Percentiles rank a stretch among this genome's conserved stretches.
Evolutionary conservation across 306 rosid species (phyloP).

Genomic region (Dryas alaskensis): DNA sequence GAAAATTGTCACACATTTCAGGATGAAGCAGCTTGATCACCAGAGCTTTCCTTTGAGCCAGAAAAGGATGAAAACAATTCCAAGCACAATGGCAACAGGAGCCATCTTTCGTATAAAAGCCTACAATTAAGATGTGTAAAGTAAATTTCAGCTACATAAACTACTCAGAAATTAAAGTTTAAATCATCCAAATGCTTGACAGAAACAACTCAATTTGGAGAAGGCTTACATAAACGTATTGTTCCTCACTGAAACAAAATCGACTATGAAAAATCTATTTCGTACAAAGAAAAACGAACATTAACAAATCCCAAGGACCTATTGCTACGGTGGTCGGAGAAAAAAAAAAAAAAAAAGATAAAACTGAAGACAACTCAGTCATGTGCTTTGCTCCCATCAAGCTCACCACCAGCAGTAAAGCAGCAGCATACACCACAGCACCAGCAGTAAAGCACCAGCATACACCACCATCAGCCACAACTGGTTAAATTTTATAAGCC

Average conservation of each 20-base stretch:
- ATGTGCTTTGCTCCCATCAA: conserved; percentile 4
- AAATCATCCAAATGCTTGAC: neutral
- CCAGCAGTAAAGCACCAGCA: conserved; percentile 4
- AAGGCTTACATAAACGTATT: neutral
- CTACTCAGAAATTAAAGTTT: neutral
- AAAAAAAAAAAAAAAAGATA: too few species aligned
- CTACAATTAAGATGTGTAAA: conserved; percentile 38
- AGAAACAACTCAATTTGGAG: conserved; percentile 3
- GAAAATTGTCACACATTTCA: conserved; percentile 13
- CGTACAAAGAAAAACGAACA: neutral
- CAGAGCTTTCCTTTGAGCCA: conserved; percentile 92
- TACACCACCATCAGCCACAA: neutral
- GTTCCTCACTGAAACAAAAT: neutral
- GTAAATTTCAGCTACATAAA: neutral
- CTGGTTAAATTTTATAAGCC: neutral
- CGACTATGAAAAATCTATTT: neutral
- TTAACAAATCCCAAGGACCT: neutral
- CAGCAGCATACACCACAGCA: neutral
- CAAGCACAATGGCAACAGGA: conserved; percentile 93
- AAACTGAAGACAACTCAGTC: neutral
- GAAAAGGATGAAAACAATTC: conserved; percentile 95
- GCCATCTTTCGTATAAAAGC: conserved; percentile 95
- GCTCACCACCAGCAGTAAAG: conserved; percentile 3
- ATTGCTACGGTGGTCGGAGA: neutral
- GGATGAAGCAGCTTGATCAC: conserved; percentile 46